Base-by-base conservation (phyloP, 768 basidiomycete genomes). In the Pleurotus salmoneostramineus region DNA sequence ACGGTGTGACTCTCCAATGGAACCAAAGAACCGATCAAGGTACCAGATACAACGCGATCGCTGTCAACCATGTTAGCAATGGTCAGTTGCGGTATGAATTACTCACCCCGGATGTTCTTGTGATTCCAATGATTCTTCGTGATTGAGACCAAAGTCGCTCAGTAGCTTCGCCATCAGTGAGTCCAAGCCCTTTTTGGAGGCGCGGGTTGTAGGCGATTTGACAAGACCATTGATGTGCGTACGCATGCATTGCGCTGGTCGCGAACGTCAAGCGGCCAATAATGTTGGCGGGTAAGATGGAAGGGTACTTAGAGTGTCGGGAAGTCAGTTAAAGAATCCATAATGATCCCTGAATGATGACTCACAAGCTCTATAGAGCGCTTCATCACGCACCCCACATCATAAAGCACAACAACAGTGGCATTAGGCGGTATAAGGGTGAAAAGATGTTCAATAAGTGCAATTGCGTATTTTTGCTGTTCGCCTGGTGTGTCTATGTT, bases 401-500 rank as follows among this genome's bases (percentile, higher is more conserved):
- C 69, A 42, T 74, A 75, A 0, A 72, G 54, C 6, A 64, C 62
- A 0, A 60, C 49, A 4, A 73, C 60, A 0, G 68, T 74, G 0
- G 69, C 65, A 0, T 61, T 1, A 0, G 58, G n/a, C 0, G 76
- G 78, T 1, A 78, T 50, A 0, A 68, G 50, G 0, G 56, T 55
- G 47, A 66, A 69, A 1, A 76, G 58, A 27, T 69, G 59, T 32
- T 70, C 56, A 4, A 78, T 59, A 0, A 77, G 63, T 0, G 73
- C 63, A 4, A 78, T 62, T 17, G 68, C 65, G 59, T 72, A 77
- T 17, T 75, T 69, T 52, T 77, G 72, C 58, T 75, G 63, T 56
- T 77, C 70, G 5, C 76, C 72, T 10, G 73, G 66, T 1, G 72
- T 65, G 57, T 73, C 69, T 14, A 80, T 75, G 50, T 80, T 76